Base-by-base conservation (phyloP, 2,329 filamentous ascomycete species). In the Paraphaeosphaeria minitans region DNA sequence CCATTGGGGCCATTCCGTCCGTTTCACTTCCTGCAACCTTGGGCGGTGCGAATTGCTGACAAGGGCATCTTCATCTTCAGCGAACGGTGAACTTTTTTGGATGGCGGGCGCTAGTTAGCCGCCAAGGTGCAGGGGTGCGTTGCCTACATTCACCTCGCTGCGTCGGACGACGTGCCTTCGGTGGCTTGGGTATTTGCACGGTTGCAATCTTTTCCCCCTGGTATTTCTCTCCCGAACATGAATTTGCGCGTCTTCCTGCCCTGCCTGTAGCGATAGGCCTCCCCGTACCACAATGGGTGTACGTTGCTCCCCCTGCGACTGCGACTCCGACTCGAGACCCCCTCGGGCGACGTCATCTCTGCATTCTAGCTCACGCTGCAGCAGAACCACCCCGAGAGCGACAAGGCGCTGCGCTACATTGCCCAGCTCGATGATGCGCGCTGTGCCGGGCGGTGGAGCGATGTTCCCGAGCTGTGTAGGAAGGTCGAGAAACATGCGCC, bases 401-500 rank as follows among this genome's bases (percentile, higher is more conserved):
- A 85, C 65, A 99, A 99, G 82, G 93, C 89, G 62, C 85, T 85
- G 67, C 87, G 89, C 75, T 98, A 98, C 78, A 85, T 97, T 67
- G 84, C 86, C 74, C 87, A 88, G 78, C 86, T 99, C 72, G 92
- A 98, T 76, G 85, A 89, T 67, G 93, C 92, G 65, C 90, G 95
- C 72, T 96, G 92, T 78, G 88, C 94, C 71, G 93, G 90, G 53
- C 89, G 88, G 76, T 99, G 95, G 95, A 83, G 87, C 66, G 87
- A 91, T 31, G 85, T 98, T 31, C 91, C 92, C 27, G 94, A 98
- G 80, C 85, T 96, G 63, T 89, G 95, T 70, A 88, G 94, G 75
- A 99, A 99, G 79, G 85, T 98, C 71, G 90, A 90, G 72, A 98
- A 99, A 78, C 94, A 99, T 84, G 91, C 93, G 68, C 89, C 93